These are phyloP conservation scores for Drosera capensis DNA, from an alignment of 148 eudicot genomes.

Conservation along the genomic window DNA sequence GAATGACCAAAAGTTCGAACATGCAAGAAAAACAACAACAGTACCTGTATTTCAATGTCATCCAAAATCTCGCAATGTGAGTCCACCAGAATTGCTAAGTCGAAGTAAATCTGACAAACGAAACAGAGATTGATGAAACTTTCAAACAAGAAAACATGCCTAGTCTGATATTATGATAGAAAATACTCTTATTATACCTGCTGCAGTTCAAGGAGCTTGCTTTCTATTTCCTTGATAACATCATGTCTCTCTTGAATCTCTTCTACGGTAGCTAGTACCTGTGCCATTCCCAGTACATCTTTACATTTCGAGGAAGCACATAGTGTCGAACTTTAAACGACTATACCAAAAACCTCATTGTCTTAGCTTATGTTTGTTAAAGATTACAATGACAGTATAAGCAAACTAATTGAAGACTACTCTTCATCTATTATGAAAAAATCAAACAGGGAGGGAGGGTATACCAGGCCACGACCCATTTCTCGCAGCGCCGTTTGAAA, in stretches of 20 bases:
- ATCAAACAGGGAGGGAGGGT: constrained; percentile 1
- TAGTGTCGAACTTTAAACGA: too few species aligned
- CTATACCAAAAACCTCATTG: too few species aligned
- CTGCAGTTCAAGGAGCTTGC: constrained; percentile 80
- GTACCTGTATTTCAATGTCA: constrained; percentile 88
- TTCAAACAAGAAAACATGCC: too few species aligned
- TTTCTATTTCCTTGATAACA: constrained; percentile 83
- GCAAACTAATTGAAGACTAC: too few species aligned
- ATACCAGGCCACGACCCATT: constrained; percentile 97
- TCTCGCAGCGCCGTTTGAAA: constrained; percentile 88
- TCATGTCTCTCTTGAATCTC: constrained; percentile 98
- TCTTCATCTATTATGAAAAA: neutral
- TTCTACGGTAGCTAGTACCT: constrained; percentile 84
- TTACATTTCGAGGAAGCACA: too few species aligned
- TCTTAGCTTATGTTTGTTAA: too few species aligned
- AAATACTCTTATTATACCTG: too few species aligned
- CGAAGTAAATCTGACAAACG: constrained; percentile 55
- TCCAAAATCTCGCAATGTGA: constrained; percentile 88
- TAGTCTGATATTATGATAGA: too few species aligned
- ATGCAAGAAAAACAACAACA: neutral
- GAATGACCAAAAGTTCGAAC: neutral
- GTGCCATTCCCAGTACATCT: constrained; percentile 4
- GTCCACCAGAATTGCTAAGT: constrained; percentile 85
- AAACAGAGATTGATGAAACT: neutral
- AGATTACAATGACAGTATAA: too few species aligned